These are phyloP conservation scores for Suillus plorans DNA, from an alignment of 768 basidiomycete genomes.

Conservation along the genomic window DNA sequence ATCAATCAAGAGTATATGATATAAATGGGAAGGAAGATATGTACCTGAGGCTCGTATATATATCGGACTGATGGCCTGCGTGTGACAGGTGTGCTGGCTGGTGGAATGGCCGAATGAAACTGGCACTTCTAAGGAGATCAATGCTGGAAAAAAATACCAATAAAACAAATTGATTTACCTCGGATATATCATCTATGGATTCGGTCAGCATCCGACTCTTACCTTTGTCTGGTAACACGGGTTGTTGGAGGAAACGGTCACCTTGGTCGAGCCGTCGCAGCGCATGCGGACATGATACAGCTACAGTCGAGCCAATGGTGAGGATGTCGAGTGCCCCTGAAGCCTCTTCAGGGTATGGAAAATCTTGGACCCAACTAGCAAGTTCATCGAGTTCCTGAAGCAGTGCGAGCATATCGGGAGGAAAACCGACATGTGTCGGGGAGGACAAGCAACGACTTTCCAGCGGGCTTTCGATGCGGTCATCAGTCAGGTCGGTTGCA, in stretches of 20 bases:
- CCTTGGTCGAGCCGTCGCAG: neutral
- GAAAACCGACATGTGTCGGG: slow-evolving; percentile 17
- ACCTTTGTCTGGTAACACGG: slow-evolving; percentile 15
- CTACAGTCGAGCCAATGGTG: neutral
- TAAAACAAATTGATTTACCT: neutral
- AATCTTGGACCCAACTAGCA: slow-evolving; percentile 24
- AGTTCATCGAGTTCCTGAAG: slow-evolving; percentile 28
- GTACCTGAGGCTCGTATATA: slow-evolving; percentile 29
- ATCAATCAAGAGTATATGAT: slow-evolving; percentile 5
- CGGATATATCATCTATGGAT: neutral
- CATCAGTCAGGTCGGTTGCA: slow-evolving; percentile 2
- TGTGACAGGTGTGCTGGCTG: neutral
- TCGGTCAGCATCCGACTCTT: slow-evolving; percentile 19
- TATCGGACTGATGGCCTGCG: slow-evolving; percentile 18
- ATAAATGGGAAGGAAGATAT: neutral
- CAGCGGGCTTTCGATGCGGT: neutral
- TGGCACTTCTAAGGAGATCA: neutral
- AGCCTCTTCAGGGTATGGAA: slow-evolving; percentile 16
- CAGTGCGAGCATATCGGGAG: slow-evolving; percentile 26
- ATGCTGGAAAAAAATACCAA: neutral
- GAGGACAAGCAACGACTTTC: slow-evolving; percentile 3
- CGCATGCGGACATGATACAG: neutral
- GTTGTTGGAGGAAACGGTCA: neutral
- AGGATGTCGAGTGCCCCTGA: neutral
- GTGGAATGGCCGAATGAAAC: neutral